Evolutionary conservation across 192 early-diverging fungal species (phyloP).

Genomic region (Coemansia aciculifera): DNA sequence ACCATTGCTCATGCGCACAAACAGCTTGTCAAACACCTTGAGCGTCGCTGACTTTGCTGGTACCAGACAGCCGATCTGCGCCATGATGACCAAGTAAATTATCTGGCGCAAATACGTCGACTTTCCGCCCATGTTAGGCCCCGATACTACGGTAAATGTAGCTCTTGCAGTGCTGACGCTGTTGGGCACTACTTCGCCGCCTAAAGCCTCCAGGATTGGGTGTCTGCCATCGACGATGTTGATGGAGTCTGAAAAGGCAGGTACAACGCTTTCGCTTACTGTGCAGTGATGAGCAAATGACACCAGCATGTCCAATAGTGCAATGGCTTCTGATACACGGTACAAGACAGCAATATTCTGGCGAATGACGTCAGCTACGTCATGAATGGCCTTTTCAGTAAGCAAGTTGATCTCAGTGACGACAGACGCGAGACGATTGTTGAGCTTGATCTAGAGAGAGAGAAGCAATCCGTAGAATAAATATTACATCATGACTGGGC

Average conservation of each 20-base stretch:
- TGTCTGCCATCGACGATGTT: slow-evolving; percentile 76
- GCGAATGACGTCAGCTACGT: slow-evolving; percentile 55
- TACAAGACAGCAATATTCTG: slow-evolving; percentile 65
- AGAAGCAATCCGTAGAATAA: neutral
- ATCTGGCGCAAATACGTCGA: slow-evolving; percentile 83
- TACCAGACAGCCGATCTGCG: slow-evolving; percentile 84
- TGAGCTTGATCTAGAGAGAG: slow-evolving; percentile 64
- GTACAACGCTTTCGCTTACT: slow-evolving; percentile 58
- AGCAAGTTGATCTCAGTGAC: slow-evolving; percentile 80
- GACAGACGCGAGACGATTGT: slow-evolving; percentile 78
- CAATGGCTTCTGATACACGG: slow-evolving; percentile 72
- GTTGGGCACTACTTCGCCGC: slow-evolving; percentile 67
- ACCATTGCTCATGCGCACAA: slow-evolving; percentile 77
- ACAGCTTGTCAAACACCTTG: slow-evolving; percentile 68
- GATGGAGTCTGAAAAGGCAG: slow-evolving; percentile 77
- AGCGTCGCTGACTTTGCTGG: slow-evolving; percentile 80
- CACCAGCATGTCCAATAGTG: slow-evolving; percentile 73
- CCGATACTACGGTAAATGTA: slow-evolving; percentile 79
- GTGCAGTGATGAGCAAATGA: slow-evolving; percentile 74
- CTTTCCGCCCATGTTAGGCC: slow-evolving; percentile 93
- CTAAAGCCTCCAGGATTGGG: slow-evolving; percentile 66
- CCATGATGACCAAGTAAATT: slow-evolving; percentile 75
- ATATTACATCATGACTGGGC: too few relatives aligned
- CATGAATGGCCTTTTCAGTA: slow-evolving; percentile 62
- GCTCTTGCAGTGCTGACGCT: slow-evolving; percentile 61